phyloP scores from a whole-genome alignment of 305 asterid species.

The Caryopteris hybrid region DNA sequence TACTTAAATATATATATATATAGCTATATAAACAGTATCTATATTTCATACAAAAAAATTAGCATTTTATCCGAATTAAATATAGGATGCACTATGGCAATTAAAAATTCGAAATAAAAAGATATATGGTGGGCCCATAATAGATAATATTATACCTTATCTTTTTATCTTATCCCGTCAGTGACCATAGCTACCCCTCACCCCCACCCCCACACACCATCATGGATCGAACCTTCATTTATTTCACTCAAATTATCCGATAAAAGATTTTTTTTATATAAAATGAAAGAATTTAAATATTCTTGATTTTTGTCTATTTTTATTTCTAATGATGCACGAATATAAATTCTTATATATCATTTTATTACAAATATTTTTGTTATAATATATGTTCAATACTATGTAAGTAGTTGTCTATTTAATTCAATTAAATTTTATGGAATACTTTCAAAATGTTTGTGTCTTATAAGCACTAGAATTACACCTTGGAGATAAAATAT shows the following conservation, averaged over 20 bases:
- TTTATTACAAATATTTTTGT: not conserved
- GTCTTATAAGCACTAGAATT: too few relatives aligned
- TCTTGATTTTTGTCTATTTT: not conserved
- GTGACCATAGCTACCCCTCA: not conserved
- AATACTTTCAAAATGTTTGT: not conserved
- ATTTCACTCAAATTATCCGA: not conserved
- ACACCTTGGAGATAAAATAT: too few relatives aligned
- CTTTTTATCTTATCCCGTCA: conserved; percentile 26
- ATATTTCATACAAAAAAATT: too few relatives aligned
- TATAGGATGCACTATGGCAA: too few relatives aligned
- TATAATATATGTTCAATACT: too few relatives aligned
- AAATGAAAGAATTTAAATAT: not conserved
- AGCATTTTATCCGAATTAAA: too few relatives aligned
- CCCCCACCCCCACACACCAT: conserved; percentile 13
- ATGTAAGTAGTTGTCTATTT: not conserved
- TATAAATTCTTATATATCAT: not conserved
- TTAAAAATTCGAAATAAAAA: not conserved
- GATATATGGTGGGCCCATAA: not conserved
- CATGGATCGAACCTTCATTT: not conserved
- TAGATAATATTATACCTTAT: conserved; percentile 28
- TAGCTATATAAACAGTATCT: too few relatives aligned
- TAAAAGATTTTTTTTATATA: not conserved
- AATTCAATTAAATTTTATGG: not conserved
- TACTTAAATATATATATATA: too few relatives aligned
- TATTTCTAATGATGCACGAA: too few relatives aligned